Base-by-base conservation (phyloP, 352 stramenopile genomes). In the Thraustochytrium striatum region DNA sequence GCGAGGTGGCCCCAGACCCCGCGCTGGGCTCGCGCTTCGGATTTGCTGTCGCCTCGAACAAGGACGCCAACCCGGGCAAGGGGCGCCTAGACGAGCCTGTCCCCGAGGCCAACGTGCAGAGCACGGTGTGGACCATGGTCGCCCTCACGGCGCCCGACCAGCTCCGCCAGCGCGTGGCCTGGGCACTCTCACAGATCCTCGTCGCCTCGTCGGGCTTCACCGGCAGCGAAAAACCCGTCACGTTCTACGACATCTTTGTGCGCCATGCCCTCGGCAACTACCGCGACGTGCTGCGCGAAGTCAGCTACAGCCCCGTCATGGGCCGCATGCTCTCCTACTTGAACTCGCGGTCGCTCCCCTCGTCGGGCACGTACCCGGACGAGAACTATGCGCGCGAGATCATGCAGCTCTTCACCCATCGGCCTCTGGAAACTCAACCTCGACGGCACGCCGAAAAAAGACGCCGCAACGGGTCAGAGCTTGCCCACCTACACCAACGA, bases 181-280 rank as follows among this genome's bases (percentile, higher is more conserved):
- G 85, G 84, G 86, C 87, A 2, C 79, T 93, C 3, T 81, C 85
- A 19, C 85, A 89, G 58, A 69, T 89, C 30, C 57, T 86, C n/a
- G 85, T 86, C 3, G 85, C 82, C 0, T 69, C 58, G 28, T 13
- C 32, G 19, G 1, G 16, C 32, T 28, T 41, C 19, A 69, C 36
- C 28, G 68, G 86, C 44, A 87, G 79, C 61, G 86, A 91, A 79
- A 65, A 81, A 0, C 89, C 85, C 50, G 39, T 73, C 47, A 82
- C 61, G 16, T 91, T 89, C 65, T 89, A 90, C 81, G 87, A 91
- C 72, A 89, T 90, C 53, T 90, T 90, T 62, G 84, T 90, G 0
- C 61, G 84, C 25, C 81, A 90, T 72, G 84, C 85, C 28, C 90
- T 91, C 81, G 87, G 87, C 39, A 91, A 88, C 43, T 91, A 89